Evolutionary conservation across 2,329 filamentous ascomycete species (phyloP), one percentile per base, ranked within the genome.

Genomic region (Diaporthe amygdali): DNA sequence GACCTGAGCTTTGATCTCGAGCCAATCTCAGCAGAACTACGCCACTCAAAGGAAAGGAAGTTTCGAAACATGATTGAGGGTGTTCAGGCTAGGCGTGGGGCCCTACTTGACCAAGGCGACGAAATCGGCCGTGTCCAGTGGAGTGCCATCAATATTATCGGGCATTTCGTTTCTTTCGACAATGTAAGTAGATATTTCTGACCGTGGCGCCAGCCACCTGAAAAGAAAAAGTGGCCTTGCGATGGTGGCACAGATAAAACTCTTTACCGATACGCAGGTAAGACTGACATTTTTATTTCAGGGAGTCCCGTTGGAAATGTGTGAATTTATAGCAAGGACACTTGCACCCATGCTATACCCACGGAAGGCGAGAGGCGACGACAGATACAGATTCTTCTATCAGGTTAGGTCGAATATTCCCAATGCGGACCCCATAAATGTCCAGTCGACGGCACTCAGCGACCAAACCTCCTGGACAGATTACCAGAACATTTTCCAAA

Each of bases 121-220:
- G 32, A 20, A 2, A 20, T 25, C 41, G 44, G 41, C 4, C 59
- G 30, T 37, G 44, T 49, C 9, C 59, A 64, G 20, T 64, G 59
- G 59, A 64, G 59, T 49, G 59, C 59, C 14, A 2, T 64, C 14
- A 22, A 64, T 10, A 34, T 64, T 15, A 34, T 64, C 14, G 44
- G 44, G 27, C 12, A 30, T 20, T 46, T 22, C 20, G 46, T 64
- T 30, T 49, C 30, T 6, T 64, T 49, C 37, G 59, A 64, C 20
- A 49, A 17, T 27, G 59, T 64, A 64, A 9, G 59, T 64, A 32
- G 5, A 49, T 27, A 14, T n/a, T 25, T n/a, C 1, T 14, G 5
- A 10, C 22, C 8, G 15, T 15, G 41, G 27, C 6, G 6, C 12
- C 39, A 46, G 3, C 37, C 15, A 44, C 17, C 27, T 3, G 37